Percentiles rank a stretch among this genome's conserved stretches.
Conservation (phyloP, 768 basidiomycete species). For the Candolleomyces eurysporus region DNA sequence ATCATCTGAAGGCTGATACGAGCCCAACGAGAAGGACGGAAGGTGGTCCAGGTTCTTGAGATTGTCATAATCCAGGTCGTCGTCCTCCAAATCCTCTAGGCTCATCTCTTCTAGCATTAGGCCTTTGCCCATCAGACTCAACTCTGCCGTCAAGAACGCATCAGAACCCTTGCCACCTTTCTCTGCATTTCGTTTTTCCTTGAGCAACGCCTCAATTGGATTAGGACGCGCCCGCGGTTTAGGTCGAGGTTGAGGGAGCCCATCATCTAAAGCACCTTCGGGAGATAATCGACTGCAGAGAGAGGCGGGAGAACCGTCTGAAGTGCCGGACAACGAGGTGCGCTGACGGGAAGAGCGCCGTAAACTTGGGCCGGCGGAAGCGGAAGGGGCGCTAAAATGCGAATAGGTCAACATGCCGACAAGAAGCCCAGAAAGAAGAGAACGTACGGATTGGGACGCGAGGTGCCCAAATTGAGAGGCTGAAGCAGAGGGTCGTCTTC, state of each 20-base stretch:
- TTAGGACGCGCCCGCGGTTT: constrained; percentile 24
- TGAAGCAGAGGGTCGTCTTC: constrained; percentile 31
- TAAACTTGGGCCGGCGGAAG: background rate
- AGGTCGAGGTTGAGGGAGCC: background rate
- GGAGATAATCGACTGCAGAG: background rate
- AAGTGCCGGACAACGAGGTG: background rate
- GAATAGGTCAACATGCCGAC: background rate
- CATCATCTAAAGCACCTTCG: background rate
- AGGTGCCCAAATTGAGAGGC: background rate
- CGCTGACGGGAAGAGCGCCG: constrained; percentile 2
- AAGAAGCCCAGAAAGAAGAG: background rate
- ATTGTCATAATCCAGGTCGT: background rate
- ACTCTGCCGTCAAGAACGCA: constrained; percentile 47
- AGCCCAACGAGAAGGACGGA: constrained; percentile 7
- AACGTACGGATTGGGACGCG: constrained; percentile 9
- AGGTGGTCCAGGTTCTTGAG: background rate
- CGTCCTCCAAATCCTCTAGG: constrained; percentile 11
- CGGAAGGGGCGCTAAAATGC: background rate
- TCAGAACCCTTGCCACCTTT: constrained; percentile 37
- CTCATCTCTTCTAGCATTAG: constrained; percentile 24
- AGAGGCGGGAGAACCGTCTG: background rate
- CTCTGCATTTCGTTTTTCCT: constrained; percentile 46
- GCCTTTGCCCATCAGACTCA: constrained; percentile 25
- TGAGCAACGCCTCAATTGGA: constrained; percentile 54
- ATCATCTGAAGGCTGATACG: constrained; percentile 12